A percentile compares a stretch with the other conserved stretches of the same genome.
Evolutionary conservation across 441 rosid species (phyloP).

Genomic region (Pelargonium exstipulatum): DNA sequence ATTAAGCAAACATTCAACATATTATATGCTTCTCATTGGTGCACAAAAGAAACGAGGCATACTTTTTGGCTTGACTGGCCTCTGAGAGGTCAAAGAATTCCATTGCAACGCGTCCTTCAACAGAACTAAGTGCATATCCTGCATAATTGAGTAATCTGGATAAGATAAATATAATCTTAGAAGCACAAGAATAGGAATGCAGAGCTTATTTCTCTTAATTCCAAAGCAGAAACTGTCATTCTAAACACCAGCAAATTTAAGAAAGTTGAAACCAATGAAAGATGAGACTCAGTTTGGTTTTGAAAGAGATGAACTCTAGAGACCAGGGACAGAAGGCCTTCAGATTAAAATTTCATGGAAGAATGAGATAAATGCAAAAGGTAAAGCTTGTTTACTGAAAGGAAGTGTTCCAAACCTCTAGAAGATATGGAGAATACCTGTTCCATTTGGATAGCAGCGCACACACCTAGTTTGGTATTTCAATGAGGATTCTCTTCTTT

Average conservation of each 20-base stretch:
- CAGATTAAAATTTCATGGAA: neutral
- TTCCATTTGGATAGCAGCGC: constrained; percentile 92
- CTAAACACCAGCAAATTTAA: neutral
- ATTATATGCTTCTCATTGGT: neutral
- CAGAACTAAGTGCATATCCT: constrained; percentile 96
- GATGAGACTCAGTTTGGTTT: neutral
- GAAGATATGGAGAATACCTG: constrained; percentile 39
- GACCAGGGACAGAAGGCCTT: neutral
- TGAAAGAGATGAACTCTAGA: neutral
- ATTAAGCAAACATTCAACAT: constrained; percentile 1
- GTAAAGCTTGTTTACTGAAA: neutral
- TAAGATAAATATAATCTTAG: constrained; percentile 13
- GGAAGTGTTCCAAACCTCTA: neutral
- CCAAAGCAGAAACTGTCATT: neutral
- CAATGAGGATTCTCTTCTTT: constrained; percentile 87
- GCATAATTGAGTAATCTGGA: constrained; percentile 24
- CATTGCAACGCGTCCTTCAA: constrained; percentile 94
- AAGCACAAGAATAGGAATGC: neutral
- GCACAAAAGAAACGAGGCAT: constrained; percentile 16
- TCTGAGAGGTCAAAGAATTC: constrained; percentile 90
- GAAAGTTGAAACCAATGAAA: neutral
- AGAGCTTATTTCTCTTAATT: neutral
- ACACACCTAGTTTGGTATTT: constrained; percentile 96
- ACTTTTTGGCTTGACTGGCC: constrained; percentile 94
- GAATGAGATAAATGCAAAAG: neutral